A percentile compares a stretch with the other conserved stretches of the same genome.
phyloP scores from a whole-genome alignment of 2,329 filamentous ascomycete species.

The Diaporthe caulivora region DNA sequence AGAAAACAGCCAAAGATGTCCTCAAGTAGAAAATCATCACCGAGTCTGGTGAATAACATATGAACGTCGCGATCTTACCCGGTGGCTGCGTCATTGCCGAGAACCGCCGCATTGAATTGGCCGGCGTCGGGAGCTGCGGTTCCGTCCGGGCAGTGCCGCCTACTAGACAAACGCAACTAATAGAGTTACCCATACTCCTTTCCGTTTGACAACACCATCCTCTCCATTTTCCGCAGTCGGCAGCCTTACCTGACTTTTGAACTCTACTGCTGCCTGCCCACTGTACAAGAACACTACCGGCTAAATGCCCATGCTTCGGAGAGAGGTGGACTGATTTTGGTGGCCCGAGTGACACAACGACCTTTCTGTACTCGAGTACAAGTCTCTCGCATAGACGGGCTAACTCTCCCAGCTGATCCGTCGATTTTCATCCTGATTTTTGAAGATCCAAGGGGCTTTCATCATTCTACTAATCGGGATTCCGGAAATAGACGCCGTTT shows the following conservation, averaged over 20 bases:
- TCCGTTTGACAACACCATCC: neutral
- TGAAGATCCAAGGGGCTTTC: neutral
- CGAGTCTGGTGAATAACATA: neutral
- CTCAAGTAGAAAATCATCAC: neutral
- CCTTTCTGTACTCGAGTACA: conserved; percentile 1
- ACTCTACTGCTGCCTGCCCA: neutral
- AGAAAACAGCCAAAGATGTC: neutral
- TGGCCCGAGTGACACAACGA: neutral
- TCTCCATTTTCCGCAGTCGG: no score
- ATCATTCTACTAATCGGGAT: neutral
- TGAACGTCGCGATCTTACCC: neutral
- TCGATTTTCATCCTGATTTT: neutral
- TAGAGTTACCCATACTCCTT: neutral
- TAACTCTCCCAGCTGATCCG: neutral
- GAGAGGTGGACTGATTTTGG: conserved; percentile 6
- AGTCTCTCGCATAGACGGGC: neutral
- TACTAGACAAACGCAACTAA: neutral
- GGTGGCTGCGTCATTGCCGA: conserved; percentile 23
- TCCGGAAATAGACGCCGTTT: neutral
- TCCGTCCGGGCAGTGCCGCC: neutral
- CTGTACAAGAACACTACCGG: neutral
- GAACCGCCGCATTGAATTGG: conserved; percentile 25
- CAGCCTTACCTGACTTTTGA: neutral
- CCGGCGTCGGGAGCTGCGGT: conserved; percentile 13
- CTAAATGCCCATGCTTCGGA: conserved; percentile 14